These are phyloP conservation scores for Tagetes erecta DNA, from an alignment of 129 eudicot genomes.

Conservation along the genomic window DNA sequence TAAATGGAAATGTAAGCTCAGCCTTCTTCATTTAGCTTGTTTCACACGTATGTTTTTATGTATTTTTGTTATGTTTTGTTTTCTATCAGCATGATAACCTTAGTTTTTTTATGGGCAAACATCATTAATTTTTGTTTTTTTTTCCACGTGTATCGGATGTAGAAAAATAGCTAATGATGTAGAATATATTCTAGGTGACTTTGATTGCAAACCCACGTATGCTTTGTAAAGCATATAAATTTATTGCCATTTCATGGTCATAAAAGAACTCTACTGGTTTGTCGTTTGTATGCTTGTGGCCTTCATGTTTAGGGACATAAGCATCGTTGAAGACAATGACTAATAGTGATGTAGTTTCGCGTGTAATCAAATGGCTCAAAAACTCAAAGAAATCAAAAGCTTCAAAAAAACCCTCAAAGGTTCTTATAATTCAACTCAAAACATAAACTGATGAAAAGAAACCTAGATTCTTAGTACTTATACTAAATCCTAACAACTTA, in stretches of 20 bases:
- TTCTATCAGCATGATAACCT: not conserved
- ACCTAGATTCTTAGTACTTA: no score
- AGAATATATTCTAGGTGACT: not conserved
- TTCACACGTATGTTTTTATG: not conserved
- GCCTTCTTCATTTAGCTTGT: conserved; percentile 1
- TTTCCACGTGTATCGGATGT: no score
- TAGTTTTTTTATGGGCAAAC: not conserved
- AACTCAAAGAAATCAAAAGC: no score
- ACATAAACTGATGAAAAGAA: no score
- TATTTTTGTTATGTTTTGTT: not conserved
- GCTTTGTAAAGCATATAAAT: not conserved
- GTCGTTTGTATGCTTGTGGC: not conserved
- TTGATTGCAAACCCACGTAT: not conserved
- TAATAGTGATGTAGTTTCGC: not conserved
- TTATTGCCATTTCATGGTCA: not conserved
- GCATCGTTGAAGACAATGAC: not conserved
- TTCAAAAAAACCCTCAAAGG: no score
- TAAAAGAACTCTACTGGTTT: not conserved
- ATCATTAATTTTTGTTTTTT: no score
- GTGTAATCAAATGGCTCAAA: no score
- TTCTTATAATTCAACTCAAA: no score
- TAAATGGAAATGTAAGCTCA: conserved; percentile 77
- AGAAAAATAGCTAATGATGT: no score
- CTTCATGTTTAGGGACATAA: not conserved
- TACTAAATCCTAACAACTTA: no score